These are phyloP conservation scores for Platanus orientalis DNA, from an alignment of 164 flowering plant species.

Conservation along the genomic window DNA sequence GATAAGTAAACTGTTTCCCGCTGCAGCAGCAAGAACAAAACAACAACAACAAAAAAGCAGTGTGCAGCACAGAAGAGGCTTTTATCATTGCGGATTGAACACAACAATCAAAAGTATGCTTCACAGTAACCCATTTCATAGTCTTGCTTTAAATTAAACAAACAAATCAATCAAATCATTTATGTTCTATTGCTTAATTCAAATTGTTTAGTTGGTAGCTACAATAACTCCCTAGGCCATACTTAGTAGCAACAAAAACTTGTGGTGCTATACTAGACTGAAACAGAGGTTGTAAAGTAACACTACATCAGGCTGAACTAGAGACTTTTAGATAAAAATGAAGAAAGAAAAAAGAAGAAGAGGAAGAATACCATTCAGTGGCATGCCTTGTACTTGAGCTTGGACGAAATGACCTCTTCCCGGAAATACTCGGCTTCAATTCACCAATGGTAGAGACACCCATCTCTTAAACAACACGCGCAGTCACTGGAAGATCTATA, in stretches of 20 bases:
- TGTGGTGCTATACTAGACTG: background rate
- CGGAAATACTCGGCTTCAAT: constrained; percentile 83
- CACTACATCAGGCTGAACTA: background rate
- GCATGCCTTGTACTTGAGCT: constrained; percentile 68
- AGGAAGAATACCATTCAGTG: constrained; percentile 66
- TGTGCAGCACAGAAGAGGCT: no score
- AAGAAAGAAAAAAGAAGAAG: background rate
- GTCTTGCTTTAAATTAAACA: background rate
- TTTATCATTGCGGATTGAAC: no score
- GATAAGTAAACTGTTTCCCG: no score
- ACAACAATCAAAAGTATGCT: no score
- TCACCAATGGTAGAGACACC: constrained; percentile 69
- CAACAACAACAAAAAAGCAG: no score
- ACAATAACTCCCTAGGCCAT: no score
- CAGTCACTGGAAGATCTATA: background rate
- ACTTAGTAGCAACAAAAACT: no score
- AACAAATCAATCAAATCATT: background rate
- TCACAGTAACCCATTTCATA: no score
- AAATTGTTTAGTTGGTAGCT: background rate
- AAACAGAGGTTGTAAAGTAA: background rate
- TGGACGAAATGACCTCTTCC: constrained; percentile 75
- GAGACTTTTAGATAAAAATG: background rate
- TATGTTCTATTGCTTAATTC: background rate
- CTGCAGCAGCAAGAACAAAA: no score
- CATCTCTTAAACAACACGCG: constrained; percentile 34